Evolutionary conservation across 352 stramenopile genomes (phyloP).

Genomic region (Halophytophthora batemanensis): DNA sequence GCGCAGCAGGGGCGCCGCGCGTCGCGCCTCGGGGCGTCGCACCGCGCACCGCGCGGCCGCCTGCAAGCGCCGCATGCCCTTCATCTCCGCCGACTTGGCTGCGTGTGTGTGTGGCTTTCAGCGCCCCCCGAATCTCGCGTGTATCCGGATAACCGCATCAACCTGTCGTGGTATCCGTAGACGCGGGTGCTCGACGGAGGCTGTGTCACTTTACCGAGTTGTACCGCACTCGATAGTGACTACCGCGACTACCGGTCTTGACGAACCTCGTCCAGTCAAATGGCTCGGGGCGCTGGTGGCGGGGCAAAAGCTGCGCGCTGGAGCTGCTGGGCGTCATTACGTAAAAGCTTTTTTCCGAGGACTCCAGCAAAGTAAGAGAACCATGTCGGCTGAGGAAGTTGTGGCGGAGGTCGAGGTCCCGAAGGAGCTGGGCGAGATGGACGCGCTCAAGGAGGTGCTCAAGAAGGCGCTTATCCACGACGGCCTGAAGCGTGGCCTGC

Average conservation of each 20-base stretch:
- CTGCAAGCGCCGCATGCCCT: slow-evolving; percentile 19
- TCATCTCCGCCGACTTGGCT: slow-evolving; percentile 19
- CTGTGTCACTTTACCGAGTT: too few species aligned
- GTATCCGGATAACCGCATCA: too few species aligned
- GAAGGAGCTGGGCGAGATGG: slow-evolving; percentile 96
- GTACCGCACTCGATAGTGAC: too few species aligned
- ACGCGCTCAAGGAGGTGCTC: slow-evolving; percentile 97
- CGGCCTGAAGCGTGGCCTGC: slow-evolving; percentile 97
- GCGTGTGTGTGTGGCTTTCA: not conserved
- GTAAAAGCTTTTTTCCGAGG: slow-evolving; percentile 50
- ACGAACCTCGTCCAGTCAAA: slow-evolving; percentile 43
- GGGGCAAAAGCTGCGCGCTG: too few species aligned
- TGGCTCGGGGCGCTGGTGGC: slow-evolving; percentile 7
- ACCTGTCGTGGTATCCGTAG: too few species aligned
- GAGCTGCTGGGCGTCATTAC: slow-evolving; percentile 31
- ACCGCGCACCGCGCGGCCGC: slow-evolving; percentile 3
- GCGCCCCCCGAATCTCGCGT: too few species aligned
- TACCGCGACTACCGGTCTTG: not conserved
- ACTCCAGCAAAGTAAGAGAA: slow-evolving; percentile 50
- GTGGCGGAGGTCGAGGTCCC: slow-evolving; percentile 85
- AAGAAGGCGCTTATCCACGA: slow-evolving; percentile 99
- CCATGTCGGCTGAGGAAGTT: slow-evolving; percentile 92
- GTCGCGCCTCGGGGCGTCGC: slow-evolving; percentile 13
- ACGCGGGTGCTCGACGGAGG: too few species aligned
- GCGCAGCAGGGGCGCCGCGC: not conserved